These are phyloP conservation scores for Phyllosticta capitalensis DNA, from an alignment of 2,329 filamentous ascomycete species.

Conservation along the genomic window DNA sequence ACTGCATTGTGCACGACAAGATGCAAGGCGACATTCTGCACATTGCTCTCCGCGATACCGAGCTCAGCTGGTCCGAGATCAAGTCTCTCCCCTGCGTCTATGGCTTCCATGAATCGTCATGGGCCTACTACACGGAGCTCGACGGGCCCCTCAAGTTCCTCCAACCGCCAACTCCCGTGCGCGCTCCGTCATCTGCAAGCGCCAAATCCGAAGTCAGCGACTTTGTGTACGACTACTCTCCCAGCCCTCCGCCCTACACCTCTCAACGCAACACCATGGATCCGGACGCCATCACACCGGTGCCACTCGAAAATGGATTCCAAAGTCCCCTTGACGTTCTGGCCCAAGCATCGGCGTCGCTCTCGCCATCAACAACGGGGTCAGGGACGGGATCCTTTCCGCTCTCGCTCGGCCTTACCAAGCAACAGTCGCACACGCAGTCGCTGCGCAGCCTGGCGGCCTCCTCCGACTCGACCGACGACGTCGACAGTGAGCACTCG, in stretches of 20 bases:
- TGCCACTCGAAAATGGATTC: background rate
- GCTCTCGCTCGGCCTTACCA: background rate
- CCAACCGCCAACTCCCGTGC: constrained; percentile 17
- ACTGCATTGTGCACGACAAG: constrained; percentile 34
- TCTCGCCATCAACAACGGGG: background rate
- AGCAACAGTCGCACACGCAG: background rate
- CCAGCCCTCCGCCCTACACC: constrained; percentile 31
- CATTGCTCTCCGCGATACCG: constrained; percentile 30
- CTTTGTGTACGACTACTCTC: constrained; percentile 34
- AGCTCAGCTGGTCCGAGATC: constrained; percentile 32
- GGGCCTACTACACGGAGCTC: constrained; percentile 30
- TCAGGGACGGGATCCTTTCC: constrained; percentile 1
- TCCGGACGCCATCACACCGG: background rate
- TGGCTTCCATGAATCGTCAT: constrained; percentile 27
- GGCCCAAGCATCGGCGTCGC: constrained; percentile 5
- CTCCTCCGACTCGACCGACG: constrained; percentile 22
- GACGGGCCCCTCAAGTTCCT: constrained; percentile 20
- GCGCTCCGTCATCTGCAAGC: constrained; percentile 14
- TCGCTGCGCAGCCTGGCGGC: constrained; percentile 26
- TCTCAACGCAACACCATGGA: constrained; percentile 14
- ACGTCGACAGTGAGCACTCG: constrained; percentile 21
- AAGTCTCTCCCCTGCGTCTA: constrained; percentile 24
- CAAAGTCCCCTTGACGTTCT: constrained; percentile 6
- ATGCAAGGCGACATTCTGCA: constrained; percentile 33
- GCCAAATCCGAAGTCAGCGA: constrained; percentile 13